Evolutionary conservation across 805 yeast species (phyloP).

Genomic region (Candida nemodendra): DNA sequence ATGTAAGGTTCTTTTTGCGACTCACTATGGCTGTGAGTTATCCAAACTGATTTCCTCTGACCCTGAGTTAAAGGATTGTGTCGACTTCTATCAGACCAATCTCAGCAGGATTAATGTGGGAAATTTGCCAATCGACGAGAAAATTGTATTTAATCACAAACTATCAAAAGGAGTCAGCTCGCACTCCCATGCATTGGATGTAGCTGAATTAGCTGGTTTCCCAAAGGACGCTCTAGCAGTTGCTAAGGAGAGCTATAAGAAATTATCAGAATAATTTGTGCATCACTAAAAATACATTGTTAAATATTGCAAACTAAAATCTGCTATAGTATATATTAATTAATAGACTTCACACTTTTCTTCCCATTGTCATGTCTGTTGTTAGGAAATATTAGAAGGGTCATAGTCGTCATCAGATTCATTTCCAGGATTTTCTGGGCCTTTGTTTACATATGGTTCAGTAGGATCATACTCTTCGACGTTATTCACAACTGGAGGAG

Average conservation of each 20-base stretch:
- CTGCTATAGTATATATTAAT: no score
- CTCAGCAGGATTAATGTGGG: slow-evolving; percentile 17
- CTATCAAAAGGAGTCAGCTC: slow-evolving; percentile 66
- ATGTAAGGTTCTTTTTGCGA: slow-evolving; percentile 83
- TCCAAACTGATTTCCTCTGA: slow-evolving; percentile 37
- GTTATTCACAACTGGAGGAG: no score
- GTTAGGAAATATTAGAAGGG: slow-evolving; percentile 12
- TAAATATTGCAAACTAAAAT: slow-evolving; percentile 2
- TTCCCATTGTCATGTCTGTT: no score
- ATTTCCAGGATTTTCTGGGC: no score
- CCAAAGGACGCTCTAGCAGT: slow-evolving; percentile 56
- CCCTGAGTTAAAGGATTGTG: slow-evolving; percentile 24
- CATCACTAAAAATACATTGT: slow-evolving; percentile 2
- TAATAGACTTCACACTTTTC: no score
- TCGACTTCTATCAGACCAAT: slow-evolving; percentile 28
- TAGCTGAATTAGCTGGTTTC: slow-evolving; percentile 78
- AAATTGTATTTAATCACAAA: slow-evolving; percentile 51
- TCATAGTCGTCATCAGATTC: slow-evolving; percentile 26
- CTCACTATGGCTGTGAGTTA: slow-evolving; percentile 71
- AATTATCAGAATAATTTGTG: slow-evolving; percentile 5
- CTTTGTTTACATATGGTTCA: no score
- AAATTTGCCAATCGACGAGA: slow-evolving; percentile 27
- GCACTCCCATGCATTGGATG: slow-evolving; percentile 72
- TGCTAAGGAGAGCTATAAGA: slow-evolving; percentile 42
- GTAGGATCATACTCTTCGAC: no score